phyloP scores from a whole-genome alignment of 192 early-diverging fungal species.

The Podochytrium sp. region DNA sequence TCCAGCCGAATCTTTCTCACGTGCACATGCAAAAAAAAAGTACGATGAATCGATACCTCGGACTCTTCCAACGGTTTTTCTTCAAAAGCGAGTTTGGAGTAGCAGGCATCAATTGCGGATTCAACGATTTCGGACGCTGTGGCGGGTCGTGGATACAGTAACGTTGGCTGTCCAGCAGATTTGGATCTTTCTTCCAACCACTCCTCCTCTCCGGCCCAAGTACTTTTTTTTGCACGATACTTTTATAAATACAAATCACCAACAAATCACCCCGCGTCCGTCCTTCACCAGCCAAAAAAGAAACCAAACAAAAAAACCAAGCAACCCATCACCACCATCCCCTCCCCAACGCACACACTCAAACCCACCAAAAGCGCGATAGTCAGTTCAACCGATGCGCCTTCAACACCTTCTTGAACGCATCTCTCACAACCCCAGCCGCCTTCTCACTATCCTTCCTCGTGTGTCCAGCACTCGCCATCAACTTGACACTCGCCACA shows the following conservation, averaged over 20 bases:
- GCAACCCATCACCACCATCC: no score
- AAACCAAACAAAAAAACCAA: no score
- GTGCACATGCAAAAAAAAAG: background rate
- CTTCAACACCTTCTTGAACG: slow-evolving; percentile 54
- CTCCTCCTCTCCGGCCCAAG: background rate
- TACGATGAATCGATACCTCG: background rate
- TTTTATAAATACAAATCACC: background rate
- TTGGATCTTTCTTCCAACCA: background rate
- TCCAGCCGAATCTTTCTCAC: background rate
- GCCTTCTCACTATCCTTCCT: slow-evolving; percentile 87
- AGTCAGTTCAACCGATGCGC: slow-evolving; percentile 17
- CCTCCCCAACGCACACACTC: background rate
- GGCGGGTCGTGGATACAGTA: background rate
- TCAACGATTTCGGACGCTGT: background rate
- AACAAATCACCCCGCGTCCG: slow-evolving; percentile 8
- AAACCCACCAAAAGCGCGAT: background rate
- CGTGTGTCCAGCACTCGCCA: slow-evolving; percentile 72
- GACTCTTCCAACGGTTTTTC: background rate
- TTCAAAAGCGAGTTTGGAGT: background rate
- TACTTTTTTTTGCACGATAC: background rate
- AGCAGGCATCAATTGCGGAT: background rate
- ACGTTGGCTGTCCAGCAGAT: background rate
- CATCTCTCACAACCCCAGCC: slow-evolving; percentile 74
- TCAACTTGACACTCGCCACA: slow-evolving; percentile 82
- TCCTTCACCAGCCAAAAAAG: no score